Base-by-base conservation (phyloP, 176 grass and related monocot species). In the Paspalum notatum region DNA sequence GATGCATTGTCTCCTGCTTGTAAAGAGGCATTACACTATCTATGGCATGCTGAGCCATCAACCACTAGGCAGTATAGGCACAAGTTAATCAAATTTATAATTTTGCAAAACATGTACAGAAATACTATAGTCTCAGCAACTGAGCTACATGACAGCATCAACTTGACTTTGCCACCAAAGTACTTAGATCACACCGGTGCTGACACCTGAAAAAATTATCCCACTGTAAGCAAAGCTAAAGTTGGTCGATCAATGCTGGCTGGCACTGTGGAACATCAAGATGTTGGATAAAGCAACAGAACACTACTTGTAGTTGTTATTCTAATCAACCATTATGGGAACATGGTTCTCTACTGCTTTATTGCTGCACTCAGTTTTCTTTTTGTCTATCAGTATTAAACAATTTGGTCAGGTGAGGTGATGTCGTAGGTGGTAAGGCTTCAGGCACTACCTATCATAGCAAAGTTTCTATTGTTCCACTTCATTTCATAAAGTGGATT, bases 281-380 rank as follows among this genome's bases (percentile, higher is more conserved):
- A 62, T 67, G 68, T 69, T 80, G 62, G 62, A 75, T 56, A 80
- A 84, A 68, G 44, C 43, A 74, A 74, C 3, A 39, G 71, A 88
- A 56, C 14, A 10, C 46, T 32, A 20, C 14, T 38, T 18, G 14
- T 41, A 11, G 52, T 37, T 46, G 5, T 25, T 60, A 68, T 58
- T 62, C 54, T 9, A 42, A 72, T 16, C 66, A 83, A 50, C 46
- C 61, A 58, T 55, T 72, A 17, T n/a, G 24, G 49, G n/a, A 80
- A 55, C 12, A 26, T 73, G 8, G 6, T 59, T 81, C 60, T 50
- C 12, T 79, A 45, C 39, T 79, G 66, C 49, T 63, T 50, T 72
- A 45, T 20, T 58, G 66, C 14, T 57, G 16, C 58, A 58, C 54
- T 82, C 37, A 38, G 15, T 69, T 48, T 53, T 6, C 27, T 46